Conservation (phyloP, 495 filamentous ascomycete species). For the Rostrohypoxylon terebratum region DNA sequence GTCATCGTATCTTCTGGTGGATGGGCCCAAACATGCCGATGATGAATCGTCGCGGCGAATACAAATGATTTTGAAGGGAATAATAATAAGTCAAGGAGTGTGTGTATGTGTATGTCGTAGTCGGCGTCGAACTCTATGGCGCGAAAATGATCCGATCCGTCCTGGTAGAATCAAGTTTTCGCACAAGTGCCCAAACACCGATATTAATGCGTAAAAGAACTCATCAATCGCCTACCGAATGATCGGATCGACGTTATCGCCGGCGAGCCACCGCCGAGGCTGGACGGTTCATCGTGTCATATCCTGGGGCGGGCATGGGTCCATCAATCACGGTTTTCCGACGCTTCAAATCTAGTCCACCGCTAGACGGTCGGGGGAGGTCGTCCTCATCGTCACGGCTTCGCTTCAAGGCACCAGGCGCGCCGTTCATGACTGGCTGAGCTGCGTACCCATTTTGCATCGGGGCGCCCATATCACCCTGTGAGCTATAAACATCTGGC, state of each 20-base stretch:
- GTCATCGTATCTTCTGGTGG: slow-evolving; percentile 51
- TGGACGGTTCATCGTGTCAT: slow-evolving; percentile 61
- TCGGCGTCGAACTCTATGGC: slow-evolving; percentile 34
- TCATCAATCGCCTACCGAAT: slow-evolving; percentile 8
- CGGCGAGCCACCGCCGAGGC: slow-evolving; percentile 56
- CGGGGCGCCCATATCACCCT: slow-evolving; percentile 67
- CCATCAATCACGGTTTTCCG: slow-evolving; percentile 79
- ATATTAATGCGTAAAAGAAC: slow-evolving; percentile 34
- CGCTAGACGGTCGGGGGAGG: slow-evolving; percentile 75
- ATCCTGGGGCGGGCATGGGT: slow-evolving; percentile 58
- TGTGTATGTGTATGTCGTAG: slow-evolving; percentile 36
- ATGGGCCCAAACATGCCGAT: slow-evolving; percentile 47
- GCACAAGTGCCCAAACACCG: slow-evolving; percentile 39
- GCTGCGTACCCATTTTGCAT: slow-evolving; percentile 69
- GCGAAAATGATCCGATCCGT: slow-evolving; percentile 32
- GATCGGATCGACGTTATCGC: slow-evolving; percentile 40
- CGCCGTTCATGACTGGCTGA: slow-evolving; percentile 74
- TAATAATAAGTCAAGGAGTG: slow-evolving; percentile 41
- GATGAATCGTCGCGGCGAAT: slow-evolving; percentile 53
- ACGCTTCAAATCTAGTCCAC: slow-evolving; percentile 78
- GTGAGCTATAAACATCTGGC: slow-evolving; percentile 75
- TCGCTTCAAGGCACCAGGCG: slow-evolving; percentile 76
- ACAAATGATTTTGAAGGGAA: slow-evolving; percentile 49
- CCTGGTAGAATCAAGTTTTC: slow-evolving; percentile 45
- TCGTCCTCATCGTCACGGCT: slow-evolving; percentile 83